Base-by-base conservation (phyloP, 148 eudicot species). In the Selenicereus undatus region DNA sequence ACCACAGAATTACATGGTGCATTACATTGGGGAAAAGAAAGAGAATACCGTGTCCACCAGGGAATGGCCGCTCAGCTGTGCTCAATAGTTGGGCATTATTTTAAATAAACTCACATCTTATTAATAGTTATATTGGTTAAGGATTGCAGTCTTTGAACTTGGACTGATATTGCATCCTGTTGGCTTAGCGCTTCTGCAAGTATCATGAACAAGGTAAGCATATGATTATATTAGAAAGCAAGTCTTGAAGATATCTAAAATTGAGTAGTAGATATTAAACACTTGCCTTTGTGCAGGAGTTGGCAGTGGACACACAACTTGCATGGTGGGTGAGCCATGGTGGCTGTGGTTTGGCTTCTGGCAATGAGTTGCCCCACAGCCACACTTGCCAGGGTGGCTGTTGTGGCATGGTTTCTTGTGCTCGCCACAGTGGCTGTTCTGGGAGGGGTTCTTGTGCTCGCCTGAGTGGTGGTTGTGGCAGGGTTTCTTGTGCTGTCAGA, bases 161-260 rank as follows among this genome's bases (percentile, higher is more conserved):
- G 24, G 20, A 21, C n/a, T 60, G 16, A 73, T 24, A 72, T 56
- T 13, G 82, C 20, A 42, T 43, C 74, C 39, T 56, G 35, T 52
- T 51, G 26, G 76, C 17, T 82, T 77, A 77, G 73, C 80, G 75
- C 73, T 17, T 68, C 82, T 83, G 85, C 75, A 75, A 29, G 20
- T 30, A 74, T 7, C 24, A 75, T 20, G 74, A 79, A 20, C 50
- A 51, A 74, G 24, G 22, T 71, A 32, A 71, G 48, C 74, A 32
- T 35, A 39, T 71, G 20, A 71, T 32, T 71, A 0, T 32, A 71
- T 71, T 5, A 35, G 48, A 71, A 71, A 71, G 74, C 45, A 35
- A 71, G 48, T 6, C 45, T 16, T 71, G 74, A 16, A 71, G 11
- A 4, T 35, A 71, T 35, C 24, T 11, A 6, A 71, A 35, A 27